Base-by-base conservation (phyloP, 176 grass and related monocot species). In the Musa beccarii region DNA sequence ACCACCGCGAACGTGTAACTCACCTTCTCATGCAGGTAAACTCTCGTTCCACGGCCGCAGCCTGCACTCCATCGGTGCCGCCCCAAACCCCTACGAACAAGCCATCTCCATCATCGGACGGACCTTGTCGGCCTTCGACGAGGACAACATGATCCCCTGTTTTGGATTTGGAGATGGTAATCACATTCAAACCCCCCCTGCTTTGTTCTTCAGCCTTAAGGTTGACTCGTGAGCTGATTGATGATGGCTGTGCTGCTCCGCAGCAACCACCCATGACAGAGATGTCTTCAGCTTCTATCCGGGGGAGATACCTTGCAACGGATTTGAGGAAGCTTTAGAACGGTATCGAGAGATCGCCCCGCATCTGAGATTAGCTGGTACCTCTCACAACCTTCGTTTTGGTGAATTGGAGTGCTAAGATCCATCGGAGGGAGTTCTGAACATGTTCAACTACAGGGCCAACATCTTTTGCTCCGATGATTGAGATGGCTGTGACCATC, bases 141-240 rank as follows among this genome's bases (percentile, higher is more conserved):
- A 86, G 14, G 84, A 86, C 69, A 82, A 86, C 28, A 53, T 86
- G 17, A 86, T 86, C 64, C 84, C 84, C 52, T 86, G 84, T 59
- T 86, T 82, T 74, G 84, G 84, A 49, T 86, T 86, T 29, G 84
- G 84, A 82, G 84, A 86, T 62, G 84, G 84, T 86, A 82, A 72
- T 49, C n/a, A 43, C 17, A 1, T 2, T 12, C 22, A 9, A 1
- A 5, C 28, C 26, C 10, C 34, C 25, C 51, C 66, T 81, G 63
- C 78, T 62, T 66, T 59, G 9, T 78, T 20, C 72, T 54, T 51
- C n/a, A 11, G 3, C 12, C 14, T 64, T 17, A 13, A 64, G 21
- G 12, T 59, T 72, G 50, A 52, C 9, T 28, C 20, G 2, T 79
- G 76, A 62, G 50, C 24, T 59, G 22, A 66, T 75, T 22, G 59